A percentile compares a stretch with the other conserved stretches of the same genome.
Evolutionary conservation across 2,329 filamentous ascomycete genomes (phyloP).

Genomic region (Aspergillus tanneri): DNA sequence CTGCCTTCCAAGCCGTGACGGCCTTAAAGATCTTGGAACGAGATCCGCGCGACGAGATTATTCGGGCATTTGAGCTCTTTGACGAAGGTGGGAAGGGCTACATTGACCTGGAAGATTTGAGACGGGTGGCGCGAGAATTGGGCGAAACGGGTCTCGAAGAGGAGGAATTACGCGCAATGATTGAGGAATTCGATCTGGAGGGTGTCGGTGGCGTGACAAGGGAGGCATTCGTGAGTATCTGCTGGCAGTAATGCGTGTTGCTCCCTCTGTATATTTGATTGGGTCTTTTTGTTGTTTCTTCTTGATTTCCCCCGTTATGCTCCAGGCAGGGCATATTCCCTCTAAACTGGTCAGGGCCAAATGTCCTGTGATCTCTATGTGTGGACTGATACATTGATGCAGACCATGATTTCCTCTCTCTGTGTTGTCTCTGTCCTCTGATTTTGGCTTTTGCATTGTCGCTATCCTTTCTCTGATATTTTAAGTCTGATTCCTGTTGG

Average conservation of each 20-base stretch:
- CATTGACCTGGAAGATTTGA: slow-evolving; percentile 84
- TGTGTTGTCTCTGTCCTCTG: not conserved
- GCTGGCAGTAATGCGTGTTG: slow-evolving; percentile 49
- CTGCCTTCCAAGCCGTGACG: slow-evolving; percentile 72
- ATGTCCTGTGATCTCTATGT: too few relatives aligned
- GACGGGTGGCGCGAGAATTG: slow-evolving; percentile 82
- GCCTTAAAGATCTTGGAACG: slow-evolving; percentile 76
- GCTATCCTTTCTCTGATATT: not conserved
- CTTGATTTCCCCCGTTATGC: too few relatives aligned
- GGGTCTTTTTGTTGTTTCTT: not conserved
- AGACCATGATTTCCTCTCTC: too few relatives aligned
- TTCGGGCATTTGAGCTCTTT: slow-evolving; percentile 88
- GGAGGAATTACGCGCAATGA: slow-evolving; percentile 90
- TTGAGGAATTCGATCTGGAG: slow-evolving; percentile 95
- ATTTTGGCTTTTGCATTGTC: not conserved
- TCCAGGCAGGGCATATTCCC: too few relatives aligned
- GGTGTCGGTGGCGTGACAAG: slow-evolving; percentile 74
- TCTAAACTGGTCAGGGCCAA: too few relatives aligned
- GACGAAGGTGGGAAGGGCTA: slow-evolving; percentile 89
- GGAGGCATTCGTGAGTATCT: slow-evolving; percentile 67
- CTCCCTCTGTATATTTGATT: slow-evolving; percentile 5
- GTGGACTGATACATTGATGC: not conserved
- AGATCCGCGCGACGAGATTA: slow-evolving; percentile 86
- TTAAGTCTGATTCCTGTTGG: slow-evolving; percentile 1
- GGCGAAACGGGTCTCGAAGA: slow-evolving; percentile 86